These are phyloP conservation scores for Zymoseptoria tritici DNA, from an alignment of 2,329 filamentous ascomycete genomes.

Conservation along the genomic window DNA sequence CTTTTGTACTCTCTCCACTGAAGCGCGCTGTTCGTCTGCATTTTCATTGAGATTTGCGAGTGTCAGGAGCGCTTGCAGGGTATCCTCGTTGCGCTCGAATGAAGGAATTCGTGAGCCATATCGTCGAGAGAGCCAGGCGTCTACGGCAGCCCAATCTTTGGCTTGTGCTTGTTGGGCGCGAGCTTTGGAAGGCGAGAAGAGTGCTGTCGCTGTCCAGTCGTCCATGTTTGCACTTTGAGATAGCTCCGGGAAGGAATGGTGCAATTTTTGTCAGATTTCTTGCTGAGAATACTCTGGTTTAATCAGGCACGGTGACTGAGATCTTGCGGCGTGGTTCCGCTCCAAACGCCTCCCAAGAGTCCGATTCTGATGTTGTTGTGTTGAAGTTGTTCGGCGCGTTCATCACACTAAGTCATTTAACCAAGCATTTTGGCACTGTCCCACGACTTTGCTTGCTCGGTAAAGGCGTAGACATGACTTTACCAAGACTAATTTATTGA, in stretches of 20 bases:
- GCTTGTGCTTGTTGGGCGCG: conserved; percentile 73
- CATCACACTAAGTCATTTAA: not conserved
- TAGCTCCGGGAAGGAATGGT: not conserved
- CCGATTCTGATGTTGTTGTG: not conserved
- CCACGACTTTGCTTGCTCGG: not conserved
- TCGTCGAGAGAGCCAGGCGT: conserved; percentile 70
- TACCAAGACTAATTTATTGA: not conserved
- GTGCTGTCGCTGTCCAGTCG: conserved; percentile 35
- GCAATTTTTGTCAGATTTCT: not conserved
- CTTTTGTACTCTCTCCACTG: conserved; percentile 53
- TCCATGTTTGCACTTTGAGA: conserved; percentile 16
- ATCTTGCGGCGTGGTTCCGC: not conserved
- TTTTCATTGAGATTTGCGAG: conserved; percentile 69
- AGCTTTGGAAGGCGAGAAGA: conserved; percentile 56
- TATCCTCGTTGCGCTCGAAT: conserved; percentile 84
- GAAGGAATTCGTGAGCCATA: conserved; percentile 57
- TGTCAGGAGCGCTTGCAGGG: conserved; percentile 65
- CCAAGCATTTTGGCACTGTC: not conserved
- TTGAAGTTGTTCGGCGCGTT: not conserved
- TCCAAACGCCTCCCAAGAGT: not conserved
- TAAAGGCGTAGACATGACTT: not conserved
- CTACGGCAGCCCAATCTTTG: conserved; percentile 86
- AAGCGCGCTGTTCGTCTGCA: conserved; percentile 61
- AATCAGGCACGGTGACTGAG: too few relatives aligned
- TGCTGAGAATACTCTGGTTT: not conserved